phyloP scores from a whole-genome alignment of 768 basidiomycete species.

The Roridomyces roridus region DNA sequence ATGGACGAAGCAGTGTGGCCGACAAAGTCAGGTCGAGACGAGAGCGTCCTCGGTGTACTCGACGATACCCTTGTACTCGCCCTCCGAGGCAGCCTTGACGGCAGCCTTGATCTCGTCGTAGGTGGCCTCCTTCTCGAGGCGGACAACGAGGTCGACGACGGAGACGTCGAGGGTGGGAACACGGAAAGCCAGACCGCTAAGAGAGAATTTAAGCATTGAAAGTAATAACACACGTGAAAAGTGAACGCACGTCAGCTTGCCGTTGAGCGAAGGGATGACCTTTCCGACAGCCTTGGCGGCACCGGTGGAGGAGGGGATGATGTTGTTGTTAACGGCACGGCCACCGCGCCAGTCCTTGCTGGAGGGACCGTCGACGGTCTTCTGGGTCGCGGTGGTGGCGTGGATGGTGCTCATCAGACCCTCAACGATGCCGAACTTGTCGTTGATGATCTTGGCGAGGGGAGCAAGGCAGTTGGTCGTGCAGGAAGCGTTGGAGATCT shows the following conservation, averaged over 20 bases:
- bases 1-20: constrained; percentile 82
- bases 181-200: constrained; percentile 93
- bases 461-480: constrained; percentile 99
- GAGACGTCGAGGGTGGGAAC: constrained; percentile 96
- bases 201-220: background rate
- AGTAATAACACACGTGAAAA: background rate
- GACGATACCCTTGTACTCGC: constrained; percentile 73
- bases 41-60: constrained; percentile 93
- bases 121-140: constrained; percentile 81
- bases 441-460: constrained; percentile 96
- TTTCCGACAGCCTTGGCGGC: constrained; percentile 99
- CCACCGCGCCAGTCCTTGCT: constrained; percentile 98
- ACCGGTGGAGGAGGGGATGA: constrained; percentile 98
- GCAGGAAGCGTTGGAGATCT: constrained; percentile 99
- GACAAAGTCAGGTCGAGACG: constrained; percentile 93
- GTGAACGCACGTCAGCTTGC: constrained; percentile 92
- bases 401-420: constrained; percentile 99
- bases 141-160: constrained; percentile 96
- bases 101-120: constrained; percentile 93
- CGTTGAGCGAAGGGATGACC: constrained; percentile 95
- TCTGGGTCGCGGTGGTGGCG: constrained; percentile 94
- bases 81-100: constrained; percentile 80
- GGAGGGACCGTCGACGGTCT: constrained; percentile 94
- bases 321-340: constrained; percentile 96
- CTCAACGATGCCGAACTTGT: constrained; percentile 96